phyloP scores from a whole-genome alignment of 2,329 filamentous ascomycete genomes.

The Neonectria faginata region DNA sequence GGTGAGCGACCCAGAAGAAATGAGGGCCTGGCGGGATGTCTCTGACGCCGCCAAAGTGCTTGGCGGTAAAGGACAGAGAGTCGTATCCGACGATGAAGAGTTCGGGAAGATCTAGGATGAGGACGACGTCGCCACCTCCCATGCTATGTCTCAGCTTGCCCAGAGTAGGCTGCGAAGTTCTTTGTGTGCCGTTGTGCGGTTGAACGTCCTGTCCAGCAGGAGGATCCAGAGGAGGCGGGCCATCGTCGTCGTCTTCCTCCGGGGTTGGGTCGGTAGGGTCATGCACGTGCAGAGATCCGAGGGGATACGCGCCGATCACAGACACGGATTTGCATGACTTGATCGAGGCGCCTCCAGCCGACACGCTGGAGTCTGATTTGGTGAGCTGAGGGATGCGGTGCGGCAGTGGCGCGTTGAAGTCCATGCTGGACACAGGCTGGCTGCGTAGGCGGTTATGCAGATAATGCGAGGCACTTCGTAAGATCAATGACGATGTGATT shows the following conservation, averaged over 20 bases:
- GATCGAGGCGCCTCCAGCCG: constrained; percentile 44
- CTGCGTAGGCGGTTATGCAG: background rate
- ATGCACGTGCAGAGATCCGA: constrained; percentile 58
- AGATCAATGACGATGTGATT: background rate
- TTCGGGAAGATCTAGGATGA: constrained; percentile 64
- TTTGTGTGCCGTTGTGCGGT: constrained; percentile 7
- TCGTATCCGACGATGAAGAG: constrained; percentile 67
- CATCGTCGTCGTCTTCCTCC: constrained; percentile 42
- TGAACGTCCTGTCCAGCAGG: constrained; percentile 14
- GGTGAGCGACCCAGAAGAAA: constrained; percentile 69
- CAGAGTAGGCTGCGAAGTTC: constrained; percentile 10
- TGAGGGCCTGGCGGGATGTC: constrained; percentile 68
- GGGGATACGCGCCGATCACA: constrained; percentile 55
- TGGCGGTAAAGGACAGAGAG: constrained; percentile 60
- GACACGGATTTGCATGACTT: constrained; percentile 54
- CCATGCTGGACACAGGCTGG: constrained; percentile 36
- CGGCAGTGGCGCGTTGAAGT: constrained; percentile 34
- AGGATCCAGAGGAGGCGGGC: constrained; percentile 49
- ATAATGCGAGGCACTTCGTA: background rate
- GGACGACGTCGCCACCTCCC: constrained; percentile 62
- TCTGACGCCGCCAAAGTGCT: constrained; percentile 64
- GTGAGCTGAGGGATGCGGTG: constrained; percentile 44
- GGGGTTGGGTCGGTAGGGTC: constrained; percentile 36
- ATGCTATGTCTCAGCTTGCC: constrained; percentile 45
- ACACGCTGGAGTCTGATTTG: constrained; percentile 52